Evolutionary conservation across 345 rosid genomes (phyloP), one percentile per base, ranked within the genome.

Genomic region (Brassica cretica): DNA sequence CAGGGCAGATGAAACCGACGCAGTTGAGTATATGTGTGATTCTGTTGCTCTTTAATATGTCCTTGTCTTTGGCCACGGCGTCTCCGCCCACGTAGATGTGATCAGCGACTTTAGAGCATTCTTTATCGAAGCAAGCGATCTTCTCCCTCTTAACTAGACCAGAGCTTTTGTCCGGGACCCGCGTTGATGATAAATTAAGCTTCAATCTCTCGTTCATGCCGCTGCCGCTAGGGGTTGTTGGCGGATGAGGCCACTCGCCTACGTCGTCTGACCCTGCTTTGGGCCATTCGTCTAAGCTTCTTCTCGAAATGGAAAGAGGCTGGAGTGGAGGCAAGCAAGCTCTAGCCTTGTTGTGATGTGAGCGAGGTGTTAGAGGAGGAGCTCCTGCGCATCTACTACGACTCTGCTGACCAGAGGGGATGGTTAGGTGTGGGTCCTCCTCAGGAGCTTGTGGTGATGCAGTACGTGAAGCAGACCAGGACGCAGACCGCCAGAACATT

Each of bases 281-380:
- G n/a, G 97, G 99, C 98, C 99, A 93, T 82, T 93, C 99, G 14
- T 96, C 99, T 71, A 96, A 85, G 70, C 99, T 96, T 78, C 96
- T 88, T 65, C 99, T 86, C 0, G 97, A 85, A 79, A 96, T 93
- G 0, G 98, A 82, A 82, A 95, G 82, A 0, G 99, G 99, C 83
- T 93, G 99, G 89, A 93, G 53, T 8, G 98, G 98, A 0, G 98
- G 99, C 84, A 96, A 88, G 83, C 95, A 89, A 16, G 97, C 90
- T 81, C 99, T 86, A 11, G 88, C 93, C 87, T 93, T 95, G 82
- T 90, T 88, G 61, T 93, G 96, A 71, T 95, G 99, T 0, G 99
- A 89, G 2, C 98, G 87, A 2, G 99, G 98, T 8, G 97, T 96
- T 63, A 90, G 83, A 12, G 95, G 99, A 56, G 82, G 99, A 49